phyloP scores from a whole-genome alignment of 78 protist genomes.

The Cavenderia fasciculata region DNA sequence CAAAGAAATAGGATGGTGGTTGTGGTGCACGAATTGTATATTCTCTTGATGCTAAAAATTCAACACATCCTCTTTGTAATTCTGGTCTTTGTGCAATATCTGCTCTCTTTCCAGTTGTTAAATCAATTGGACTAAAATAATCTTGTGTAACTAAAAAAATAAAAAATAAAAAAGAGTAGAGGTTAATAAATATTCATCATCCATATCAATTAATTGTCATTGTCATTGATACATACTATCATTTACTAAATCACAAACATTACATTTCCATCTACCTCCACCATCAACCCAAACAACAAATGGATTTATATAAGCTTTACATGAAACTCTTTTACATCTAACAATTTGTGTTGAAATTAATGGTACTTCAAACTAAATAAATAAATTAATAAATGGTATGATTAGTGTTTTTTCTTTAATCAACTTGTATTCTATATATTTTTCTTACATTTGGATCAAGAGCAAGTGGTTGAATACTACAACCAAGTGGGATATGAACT shows the following conservation, averaged over 20 bases:
- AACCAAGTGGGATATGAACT: conserved; percentile 73
- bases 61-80: conserved; percentile 78
- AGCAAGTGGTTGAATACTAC: conserved; percentile 67
- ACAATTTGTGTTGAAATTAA: conserved; percentile 55
- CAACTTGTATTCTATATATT: background rate
- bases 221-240: conserved; percentile 83
- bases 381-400: background rate
- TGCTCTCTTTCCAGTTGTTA: conserved; percentile 77
- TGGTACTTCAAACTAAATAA: conserved; percentile 60
- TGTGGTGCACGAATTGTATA: conserved; percentile 89
- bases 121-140: conserved; percentile 78
- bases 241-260: conserved; percentile 80
- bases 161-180: background rate
- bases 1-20: conserved; percentile 87
- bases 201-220: background rate
- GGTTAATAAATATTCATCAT: background rate
- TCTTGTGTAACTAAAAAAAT: conserved; percentile 66
- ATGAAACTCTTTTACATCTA: conserved; percentile 84
- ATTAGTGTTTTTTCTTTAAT: background rate
- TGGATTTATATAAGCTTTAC: conserved; percentile 90
- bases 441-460: conserved; percentile 40
- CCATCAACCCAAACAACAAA: conserved; percentile 81
- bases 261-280: conserved; percentile 89
- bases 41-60: conserved; percentile 87
- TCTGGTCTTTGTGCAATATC: conserved; percentile 82